A percentile compares a stretch with the other conserved stretches of the same genome.
Conservation (phyloP, 202 grass and related monocot species). For the Musa balbisiana region DNA sequence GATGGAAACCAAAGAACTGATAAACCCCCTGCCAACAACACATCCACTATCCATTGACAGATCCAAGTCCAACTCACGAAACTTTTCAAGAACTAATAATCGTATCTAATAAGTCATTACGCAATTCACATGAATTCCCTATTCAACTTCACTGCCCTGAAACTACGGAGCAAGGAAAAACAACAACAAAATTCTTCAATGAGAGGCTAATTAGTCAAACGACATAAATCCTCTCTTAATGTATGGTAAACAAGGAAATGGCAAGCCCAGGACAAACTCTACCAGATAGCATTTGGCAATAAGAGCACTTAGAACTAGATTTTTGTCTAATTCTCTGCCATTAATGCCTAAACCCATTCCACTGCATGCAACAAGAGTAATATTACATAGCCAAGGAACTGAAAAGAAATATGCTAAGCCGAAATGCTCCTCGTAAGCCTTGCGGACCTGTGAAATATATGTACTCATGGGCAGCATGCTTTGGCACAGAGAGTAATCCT, state of each 20-base stretch:
- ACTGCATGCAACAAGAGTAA: constrained; percentile 66
- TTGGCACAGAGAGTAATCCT: constrained; percentile 10
- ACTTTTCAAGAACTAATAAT: too few species aligned
- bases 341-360: constrained; percentile 3
- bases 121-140: too few species aligned
- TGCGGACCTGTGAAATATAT: constrained; percentile 47
- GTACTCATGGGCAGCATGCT: constrained; percentile 40
- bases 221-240: constrained; percentile 56
- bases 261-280: constrained; percentile 39
- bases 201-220: constrained; percentile 36
- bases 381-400: constrained; percentile 73
- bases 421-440: constrained; percentile 66
- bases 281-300: constrained; percentile 46
- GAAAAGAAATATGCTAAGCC: constrained; percentile 44
- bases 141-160: too few species aligned
- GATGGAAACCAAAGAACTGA: too few species aligned
- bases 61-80: too few species aligned
- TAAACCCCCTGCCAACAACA: too few species aligned
- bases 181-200: not conserved
- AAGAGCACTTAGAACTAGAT: constrained; percentile 50
- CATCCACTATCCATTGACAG: too few species aligned
- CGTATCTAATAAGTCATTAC: too few species aligned
- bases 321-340: constrained; percentile 4
- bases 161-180: too few species aligned
- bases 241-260: constrained; percentile 63